Percentiles rank a stretch among this genome's conserved stretches.
phyloP scores from a whole-genome alignment of 2,329 filamentous ascomycete genomes.

The Nothophaeocryptopus gaeumannii region DNA sequence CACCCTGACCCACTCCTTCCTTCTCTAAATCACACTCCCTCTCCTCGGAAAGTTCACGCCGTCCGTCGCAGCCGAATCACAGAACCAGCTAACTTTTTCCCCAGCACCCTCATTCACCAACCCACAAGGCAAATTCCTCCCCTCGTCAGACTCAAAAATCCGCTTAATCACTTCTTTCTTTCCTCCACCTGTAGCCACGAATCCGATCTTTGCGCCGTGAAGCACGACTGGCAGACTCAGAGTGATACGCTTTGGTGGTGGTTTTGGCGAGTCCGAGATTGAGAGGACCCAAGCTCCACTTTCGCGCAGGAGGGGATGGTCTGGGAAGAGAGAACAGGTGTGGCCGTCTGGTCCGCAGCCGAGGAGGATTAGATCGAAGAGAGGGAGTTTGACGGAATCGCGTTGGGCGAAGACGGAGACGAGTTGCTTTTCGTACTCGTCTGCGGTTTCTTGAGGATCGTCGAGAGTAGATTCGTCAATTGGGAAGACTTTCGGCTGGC shows the following conservation, averaged over 20 bases:
- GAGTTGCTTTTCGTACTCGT: conserved; percentile 86
- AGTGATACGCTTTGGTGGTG: conserved; percentile 84
- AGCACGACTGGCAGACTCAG: conserved; percentile 87
- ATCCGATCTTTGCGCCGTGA: conserved; percentile 81
- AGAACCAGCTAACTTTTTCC: conserved; percentile 93
- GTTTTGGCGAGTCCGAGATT: conserved; percentile 92
- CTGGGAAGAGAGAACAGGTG: conserved; percentile 94
- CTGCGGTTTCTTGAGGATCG: conserved; percentile 87
- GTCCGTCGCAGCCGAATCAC: conserved; percentile 79
- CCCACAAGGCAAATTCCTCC: conserved; percentile 73
- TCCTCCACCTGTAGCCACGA: conserved; percentile 81
- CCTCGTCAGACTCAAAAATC: conserved; percentile 79
- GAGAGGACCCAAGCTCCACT: conserved; percentile 86
- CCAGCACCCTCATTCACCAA: conserved; percentile 81
- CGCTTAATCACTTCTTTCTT: conserved; percentile 92
- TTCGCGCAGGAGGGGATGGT: conserved; percentile 81
- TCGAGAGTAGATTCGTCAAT: conserved; percentile 69
- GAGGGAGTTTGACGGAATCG: conserved; percentile 89
- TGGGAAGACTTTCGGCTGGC: conserved; percentile 70
- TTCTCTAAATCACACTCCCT: conserved; percentile 49
- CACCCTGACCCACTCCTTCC: neutral
- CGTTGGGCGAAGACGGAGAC: conserved; percentile 83
- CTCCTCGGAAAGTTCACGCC: conserved; percentile 78
- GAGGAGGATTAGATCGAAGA: conserved; percentile 90
- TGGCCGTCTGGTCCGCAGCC: conserved; percentile 95